phyloP scores from a whole-genome alignment of 345 rosid genomes.

The Jatropha curcas region DNA sequence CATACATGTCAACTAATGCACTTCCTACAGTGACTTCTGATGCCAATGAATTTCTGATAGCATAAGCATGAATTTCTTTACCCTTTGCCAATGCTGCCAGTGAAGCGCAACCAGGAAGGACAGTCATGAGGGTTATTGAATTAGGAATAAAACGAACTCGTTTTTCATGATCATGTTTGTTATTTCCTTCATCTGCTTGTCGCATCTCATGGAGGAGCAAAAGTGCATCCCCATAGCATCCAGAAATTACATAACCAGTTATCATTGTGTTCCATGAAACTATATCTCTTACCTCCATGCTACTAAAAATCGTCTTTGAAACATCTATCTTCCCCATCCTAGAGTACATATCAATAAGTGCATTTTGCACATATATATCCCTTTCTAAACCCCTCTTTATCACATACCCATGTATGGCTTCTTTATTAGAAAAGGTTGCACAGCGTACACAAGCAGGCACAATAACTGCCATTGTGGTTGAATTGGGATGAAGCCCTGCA shows the following conservation, averaged over 20 bases:
- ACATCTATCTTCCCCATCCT: conserved; percentile 64
- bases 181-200: conserved; percentile 25
- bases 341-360: conserved; percentile 82
- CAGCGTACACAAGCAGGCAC: conserved; percentile 73
- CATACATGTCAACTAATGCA: conserved; percentile 89
- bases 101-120: conserved; percentile 80
- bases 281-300: conserved; percentile 63
- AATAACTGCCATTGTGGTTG: conserved; percentile 79
- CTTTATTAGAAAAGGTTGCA: conserved; percentile 54
- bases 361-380: conserved; percentile 75
- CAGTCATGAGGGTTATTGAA: conserved; percentile 80
- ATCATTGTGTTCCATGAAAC: conserved; percentile 93
- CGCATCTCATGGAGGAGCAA: conserved; percentile 67
- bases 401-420: conserved; percentile 71
- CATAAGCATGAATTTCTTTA: conserved; percentile 85
- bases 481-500: conserved; percentile 60
- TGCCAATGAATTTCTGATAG: conserved; percentile 63
- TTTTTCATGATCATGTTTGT: conserved; percentile 13
- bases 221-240: conserved; percentile 59
- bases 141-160: conserved; percentile 53
- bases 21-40: conserved; percentile 85
- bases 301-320: conserved; percentile 55
- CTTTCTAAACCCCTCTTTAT: conserved; percentile 63
- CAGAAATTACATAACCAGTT: conserved; percentile 63
- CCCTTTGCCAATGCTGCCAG: conserved; percentile 78